Conservation (phyloP, 2,329 filamentous ascomycete species). For the Graphilbum ipis-grandicollis region DNA sequence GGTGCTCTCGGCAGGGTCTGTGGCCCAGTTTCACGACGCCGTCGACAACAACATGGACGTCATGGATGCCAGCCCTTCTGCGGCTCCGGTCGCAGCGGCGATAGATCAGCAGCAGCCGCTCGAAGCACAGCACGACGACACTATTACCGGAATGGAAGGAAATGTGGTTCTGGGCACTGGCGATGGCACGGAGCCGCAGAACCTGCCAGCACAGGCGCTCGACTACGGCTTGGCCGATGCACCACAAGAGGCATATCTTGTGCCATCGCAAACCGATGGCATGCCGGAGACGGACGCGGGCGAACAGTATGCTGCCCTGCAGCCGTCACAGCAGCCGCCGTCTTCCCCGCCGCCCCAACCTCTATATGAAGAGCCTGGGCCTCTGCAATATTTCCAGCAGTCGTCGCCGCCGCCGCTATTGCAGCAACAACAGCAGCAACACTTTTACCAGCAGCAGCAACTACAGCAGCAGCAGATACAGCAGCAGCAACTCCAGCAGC, state of each 20-base stretch:
- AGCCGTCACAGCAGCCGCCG: no score
- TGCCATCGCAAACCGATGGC: no score
- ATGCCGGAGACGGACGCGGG: no score
- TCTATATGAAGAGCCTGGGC: no score
- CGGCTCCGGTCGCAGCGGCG: slow-evolving; percentile 2
- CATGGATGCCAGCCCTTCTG: slow-evolving; percentile 28
- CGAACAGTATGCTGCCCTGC: no score
- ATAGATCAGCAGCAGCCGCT: no score
- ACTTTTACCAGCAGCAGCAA: background rate
- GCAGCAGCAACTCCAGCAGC: slow-evolving; percentile 3
- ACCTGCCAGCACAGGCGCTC: slow-evolving; percentile 30
- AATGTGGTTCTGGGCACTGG: slow-evolving; percentile 14
- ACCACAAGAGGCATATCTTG: no score
- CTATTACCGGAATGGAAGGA: slow-evolving; percentile 30
- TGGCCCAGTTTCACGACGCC: slow-evolving; percentile 34
- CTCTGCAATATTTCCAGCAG: no score
- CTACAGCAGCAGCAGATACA: slow-evolving; percentile 3
- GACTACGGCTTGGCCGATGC: slow-evolving; percentile 27
- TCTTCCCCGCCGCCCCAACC: no score
- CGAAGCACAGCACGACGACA: slow-evolving; percentile 28
- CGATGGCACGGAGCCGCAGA: slow-evolving; percentile 14
- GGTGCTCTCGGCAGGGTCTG: slow-evolving; percentile 28
- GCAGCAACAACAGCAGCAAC: background rate
- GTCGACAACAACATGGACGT: no score
- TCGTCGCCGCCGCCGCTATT: background rate